Percentiles rank a stretch among this genome's conserved stretches.
These are phyloP conservation scores for Pseudodiploospora longispora DNA, from an alignment of 2,329 filamentous ascomycete species.

Conservation along the genomic window DNA sequence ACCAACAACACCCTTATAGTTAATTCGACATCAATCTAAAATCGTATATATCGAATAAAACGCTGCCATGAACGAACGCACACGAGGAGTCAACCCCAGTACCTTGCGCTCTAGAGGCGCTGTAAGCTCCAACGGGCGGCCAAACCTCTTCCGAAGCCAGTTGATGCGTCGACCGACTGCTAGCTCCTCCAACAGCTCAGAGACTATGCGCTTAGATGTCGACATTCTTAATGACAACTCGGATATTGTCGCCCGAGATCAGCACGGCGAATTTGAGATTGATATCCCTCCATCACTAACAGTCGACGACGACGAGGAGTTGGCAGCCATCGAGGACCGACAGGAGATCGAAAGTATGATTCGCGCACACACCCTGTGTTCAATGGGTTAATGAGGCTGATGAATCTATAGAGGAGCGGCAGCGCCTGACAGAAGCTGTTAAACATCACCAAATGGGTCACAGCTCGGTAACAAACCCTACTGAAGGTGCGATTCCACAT, in stretches of 20 bases:
- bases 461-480: conserved; percentile 49
- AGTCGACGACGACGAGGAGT: conserved; percentile 47
- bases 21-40: not conserved
- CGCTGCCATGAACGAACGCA: conserved; percentile 6
- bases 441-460: conserved; percentile 52
- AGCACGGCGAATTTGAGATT: conserved; percentile 56
- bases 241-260: conserved; percentile 56
- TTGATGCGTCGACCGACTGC: conserved; percentile 49
- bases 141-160: conserved; percentile 53
- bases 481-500: conserved; percentile 45
- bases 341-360: conserved; percentile 47
- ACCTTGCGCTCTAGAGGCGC: conserved; percentile 3
- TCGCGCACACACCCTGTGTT: not conserved
- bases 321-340: conserved; percentile 44
- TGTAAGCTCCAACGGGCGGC: conserved; percentile 5
- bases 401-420: conserved; percentile 42
- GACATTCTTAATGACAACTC: conserved; percentile 34
- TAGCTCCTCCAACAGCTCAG: conserved; percentile 28
- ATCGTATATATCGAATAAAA: not conserved
- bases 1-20: no score
- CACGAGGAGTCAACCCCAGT: conserved; percentile 3
- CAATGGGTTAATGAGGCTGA: not conserved
- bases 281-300: conserved; percentile 45
- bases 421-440: conserved; percentile 52
- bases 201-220: conserved; percentile 41